These are phyloP conservation scores for Aristolochia fimbriata DNA, from an alignment of 164 flowering plant species.

Conservation along the genomic window DNA sequence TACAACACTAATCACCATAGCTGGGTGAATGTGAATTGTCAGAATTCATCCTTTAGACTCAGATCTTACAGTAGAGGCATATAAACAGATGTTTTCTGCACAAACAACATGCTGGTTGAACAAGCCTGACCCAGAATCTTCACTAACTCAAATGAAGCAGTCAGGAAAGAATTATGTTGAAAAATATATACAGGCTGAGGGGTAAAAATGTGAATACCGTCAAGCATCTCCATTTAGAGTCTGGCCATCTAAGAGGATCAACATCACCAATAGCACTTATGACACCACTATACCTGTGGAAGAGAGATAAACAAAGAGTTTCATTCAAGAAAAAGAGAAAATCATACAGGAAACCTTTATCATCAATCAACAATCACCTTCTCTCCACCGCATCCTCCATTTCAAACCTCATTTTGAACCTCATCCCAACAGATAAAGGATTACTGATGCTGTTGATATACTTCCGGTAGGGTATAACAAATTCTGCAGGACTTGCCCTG, in stretches of 20 bases:
- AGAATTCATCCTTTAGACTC: no score
- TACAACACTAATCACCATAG: no score
- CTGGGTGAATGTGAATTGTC: no score
- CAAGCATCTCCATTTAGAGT: conserved; percentile 94
- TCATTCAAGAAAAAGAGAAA: background rate
- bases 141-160: no score
- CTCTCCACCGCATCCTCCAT: conserved; percentile 83
- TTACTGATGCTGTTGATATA: conserved; percentile 48
- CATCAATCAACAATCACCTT: conserved; percentile 37
- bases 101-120: no score
- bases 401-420: conserved; percentile 72
- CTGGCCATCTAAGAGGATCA: conserved; percentile 81
- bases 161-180: no score
- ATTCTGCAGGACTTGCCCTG: conserved; percentile 80
- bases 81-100: no score
- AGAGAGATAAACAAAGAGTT: background rate
- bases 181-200: no score
- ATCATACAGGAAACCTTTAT: background rate
- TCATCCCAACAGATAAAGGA: conserved; percentile 53
- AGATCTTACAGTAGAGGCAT: no score
- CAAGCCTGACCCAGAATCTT: no score
- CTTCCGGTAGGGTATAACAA: conserved; percentile 60
- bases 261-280: conserved; percentile 61
- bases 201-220: conserved; percentile 27
- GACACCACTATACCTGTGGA: conserved; percentile 67